phyloP scores from a whole-genome alignment of 1,139 yeast genomes.

The Magnusiomyces clavatus region DNA sequence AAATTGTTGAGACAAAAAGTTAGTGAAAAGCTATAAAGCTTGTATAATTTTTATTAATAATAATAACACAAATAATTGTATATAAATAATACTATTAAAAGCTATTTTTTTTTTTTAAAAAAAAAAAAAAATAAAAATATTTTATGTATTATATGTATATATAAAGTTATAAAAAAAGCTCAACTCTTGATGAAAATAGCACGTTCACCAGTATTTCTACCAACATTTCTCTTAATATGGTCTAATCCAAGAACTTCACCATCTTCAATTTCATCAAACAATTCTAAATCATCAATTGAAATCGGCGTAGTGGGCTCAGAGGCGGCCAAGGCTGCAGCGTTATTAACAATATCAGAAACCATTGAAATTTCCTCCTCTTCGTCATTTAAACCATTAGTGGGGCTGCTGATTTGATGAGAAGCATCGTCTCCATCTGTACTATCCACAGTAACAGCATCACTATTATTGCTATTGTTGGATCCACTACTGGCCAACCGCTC shows the following conservation, averaged over 20 bases:
- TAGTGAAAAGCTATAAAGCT: not conserved
- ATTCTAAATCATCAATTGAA: conserved; percentile 31
- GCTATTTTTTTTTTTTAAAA: not conserved
- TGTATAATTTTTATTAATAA: not conserved
- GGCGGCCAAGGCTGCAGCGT: not conserved
- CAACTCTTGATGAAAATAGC: conserved; percentile 47
- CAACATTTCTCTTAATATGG: conserved; percentile 66
- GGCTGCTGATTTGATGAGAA: not conserved
- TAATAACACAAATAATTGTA: not conserved
- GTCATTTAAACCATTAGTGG: not conserved
- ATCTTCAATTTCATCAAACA: conserved; percentile 50
- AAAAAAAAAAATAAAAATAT: too few relatives aligned
- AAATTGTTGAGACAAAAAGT: conserved; percentile 42
- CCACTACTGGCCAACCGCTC: not conserved
- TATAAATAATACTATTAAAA: not conserved
- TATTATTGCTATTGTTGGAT: not conserved
- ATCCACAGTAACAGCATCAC: not conserved
- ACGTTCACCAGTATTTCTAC: conserved; percentile 37
- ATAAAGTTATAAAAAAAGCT: too few relatives aligned
- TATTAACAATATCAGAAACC: not conserved
- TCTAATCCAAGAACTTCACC: conserved; percentile 64
- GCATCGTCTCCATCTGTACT: not conserved
- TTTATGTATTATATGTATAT: too few relatives aligned
- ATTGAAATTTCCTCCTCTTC: not conserved
- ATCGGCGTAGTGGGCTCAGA: not conserved